phyloP scores from a whole-genome alignment of 139 green algal genomes.

The Coelastrella sp. region DNA sequence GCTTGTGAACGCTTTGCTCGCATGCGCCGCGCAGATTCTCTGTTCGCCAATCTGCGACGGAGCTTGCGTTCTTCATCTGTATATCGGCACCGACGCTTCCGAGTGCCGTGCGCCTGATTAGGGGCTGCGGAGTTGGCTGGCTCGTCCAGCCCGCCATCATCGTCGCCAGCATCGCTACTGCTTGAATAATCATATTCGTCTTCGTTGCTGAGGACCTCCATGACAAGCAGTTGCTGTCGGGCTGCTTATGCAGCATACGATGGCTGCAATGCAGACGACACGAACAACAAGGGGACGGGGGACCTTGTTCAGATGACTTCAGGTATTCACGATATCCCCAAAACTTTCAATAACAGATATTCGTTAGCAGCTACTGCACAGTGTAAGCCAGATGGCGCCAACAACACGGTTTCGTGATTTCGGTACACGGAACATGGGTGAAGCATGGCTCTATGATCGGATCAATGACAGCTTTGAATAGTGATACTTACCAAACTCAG shows the following conservation, averaged over 20 bases:
- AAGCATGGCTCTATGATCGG: too few relatives aligned
- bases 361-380: too few relatives aligned
- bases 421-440: too few relatives aligned
- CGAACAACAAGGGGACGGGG: too few relatives aligned
- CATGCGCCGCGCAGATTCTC: constrained; percentile 39
- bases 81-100: constrained; percentile 19
- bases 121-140: neutral
- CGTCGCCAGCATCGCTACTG: neutral
- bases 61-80: constrained; percentile 28
- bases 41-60: constrained; percentile 12
- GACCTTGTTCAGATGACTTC: too few relatives aligned
- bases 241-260: neutral
- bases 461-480: too few relatives aligned
- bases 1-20: constrained; percentile 32
- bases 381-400: too few relatives aligned
- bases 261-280: too few relatives aligned
- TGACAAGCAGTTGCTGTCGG: neutral
- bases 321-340: too few relatives aligned
- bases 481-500: too few relatives aligned
- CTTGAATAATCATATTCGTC: neutral
- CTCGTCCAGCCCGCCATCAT: constrained; percentile 9
- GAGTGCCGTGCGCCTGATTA: neutral
- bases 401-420: too few relatives aligned
- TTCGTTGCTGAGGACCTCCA: neutral
- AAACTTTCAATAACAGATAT: too few relatives aligned